Percentiles rank a stretch among this genome's conserved stretches.
phyloP scores from a whole-genome alignment of 495 filamentous ascomycete genomes.

The Talaromyces wortmannii region DNA sequence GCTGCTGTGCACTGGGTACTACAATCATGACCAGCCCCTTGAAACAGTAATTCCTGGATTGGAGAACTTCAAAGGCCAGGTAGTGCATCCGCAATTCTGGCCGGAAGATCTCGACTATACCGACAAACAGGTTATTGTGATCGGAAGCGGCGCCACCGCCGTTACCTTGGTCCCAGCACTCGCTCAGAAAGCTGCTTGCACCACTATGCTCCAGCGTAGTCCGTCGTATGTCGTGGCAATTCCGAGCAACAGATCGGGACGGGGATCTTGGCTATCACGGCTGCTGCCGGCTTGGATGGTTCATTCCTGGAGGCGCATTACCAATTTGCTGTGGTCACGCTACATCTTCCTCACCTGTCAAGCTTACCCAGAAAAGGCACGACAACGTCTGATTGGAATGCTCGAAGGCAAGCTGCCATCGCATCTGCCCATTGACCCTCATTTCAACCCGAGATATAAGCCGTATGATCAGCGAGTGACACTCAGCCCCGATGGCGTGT shows the following conservation, averaged over 20 bases:
- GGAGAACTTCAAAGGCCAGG: constrained; percentile 36
- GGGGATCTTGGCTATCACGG: constrained; percentile 14
- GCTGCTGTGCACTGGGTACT: constrained; percentile 51
- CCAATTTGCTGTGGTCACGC: neutral
- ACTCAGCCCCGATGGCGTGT: constrained; percentile 55
- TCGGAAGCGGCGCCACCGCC: constrained; percentile 46
- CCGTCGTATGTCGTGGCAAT: neutral
- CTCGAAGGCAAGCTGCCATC: constrained; percentile 31
- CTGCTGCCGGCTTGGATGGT: constrained; percentile 22
- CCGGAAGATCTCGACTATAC: constrained; percentile 26
- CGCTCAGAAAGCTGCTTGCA: constrained; percentile 3
- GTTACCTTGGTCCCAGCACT: constrained; percentile 21
- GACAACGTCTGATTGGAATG: neutral
- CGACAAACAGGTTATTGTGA: constrained; percentile 41
- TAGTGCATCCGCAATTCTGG: constrained; percentile 49
- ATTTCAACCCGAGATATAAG: constrained; percentile 56
- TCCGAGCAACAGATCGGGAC: constrained; percentile 14
- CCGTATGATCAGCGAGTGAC: constrained; percentile 62
- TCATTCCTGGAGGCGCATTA: neutral
- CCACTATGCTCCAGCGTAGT: neutral
- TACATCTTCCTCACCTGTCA: neutral
- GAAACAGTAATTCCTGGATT: constrained; percentile 31
- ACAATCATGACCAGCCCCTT: neutral
- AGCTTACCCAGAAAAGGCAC: neutral
- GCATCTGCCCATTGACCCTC: constrained; percentile 40